phyloP scores from a whole-genome alignment of 257 asterid species.

The Ilex aquifolium region DNA sequence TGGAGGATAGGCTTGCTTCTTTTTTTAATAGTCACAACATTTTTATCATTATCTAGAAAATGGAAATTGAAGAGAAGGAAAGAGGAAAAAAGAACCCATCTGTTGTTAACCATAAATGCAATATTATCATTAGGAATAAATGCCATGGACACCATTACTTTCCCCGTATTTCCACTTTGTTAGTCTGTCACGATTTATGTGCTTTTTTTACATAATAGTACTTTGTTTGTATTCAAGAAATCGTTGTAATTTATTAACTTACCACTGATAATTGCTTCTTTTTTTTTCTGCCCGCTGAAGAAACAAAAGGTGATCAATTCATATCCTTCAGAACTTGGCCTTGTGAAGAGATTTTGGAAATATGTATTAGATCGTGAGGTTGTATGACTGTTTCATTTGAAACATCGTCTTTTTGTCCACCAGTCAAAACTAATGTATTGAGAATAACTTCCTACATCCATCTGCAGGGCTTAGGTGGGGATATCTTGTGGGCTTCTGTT shows the following conservation, averaged over 20 bases:
- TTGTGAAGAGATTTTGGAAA: conserved; percentile 92
- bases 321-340: conserved; percentile 62
- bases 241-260: too few relatives aligned
- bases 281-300: conserved; percentile 35
- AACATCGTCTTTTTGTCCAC: conserved; percentile 19
- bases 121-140: too few relatives aligned
- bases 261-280: neutral
- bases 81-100: too few relatives aligned
- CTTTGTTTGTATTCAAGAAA: too few relatives aligned
- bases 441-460: neutral
- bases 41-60: too few relatives aligned
- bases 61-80: too few relatives aligned
- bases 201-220: too few relatives aligned
- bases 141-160: too few relatives aligned
- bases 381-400: conserved; percentile 19
- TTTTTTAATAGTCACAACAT: neutral
- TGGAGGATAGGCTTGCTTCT: neutral
- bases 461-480: conserved; percentile 52
- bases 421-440: neutral
- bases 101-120: too few relatives aligned
- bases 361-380: conserved; percentile 76
- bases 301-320: conserved; percentile 75
- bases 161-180: too few relatives aligned
- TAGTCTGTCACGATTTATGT: too few relatives aligned
- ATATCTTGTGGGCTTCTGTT: conserved; percentile 79